Evolutionary conservation across 306 rosid genomes (phyloP).

Genomic region (Vigna reflexopilosa): DNA sequence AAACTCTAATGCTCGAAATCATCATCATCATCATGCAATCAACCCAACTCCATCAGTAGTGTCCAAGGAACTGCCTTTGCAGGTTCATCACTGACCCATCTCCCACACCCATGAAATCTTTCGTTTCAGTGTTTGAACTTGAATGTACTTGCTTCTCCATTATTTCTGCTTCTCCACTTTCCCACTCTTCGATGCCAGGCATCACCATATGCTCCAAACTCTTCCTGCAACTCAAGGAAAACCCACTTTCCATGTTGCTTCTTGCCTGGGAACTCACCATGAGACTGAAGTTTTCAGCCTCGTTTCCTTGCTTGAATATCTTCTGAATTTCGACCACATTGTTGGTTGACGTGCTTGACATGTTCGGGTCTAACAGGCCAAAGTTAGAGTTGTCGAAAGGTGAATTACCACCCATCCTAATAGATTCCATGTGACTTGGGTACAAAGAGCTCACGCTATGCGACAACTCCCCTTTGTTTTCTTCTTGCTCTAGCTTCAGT

Average conservation of each 20-base stretch:
- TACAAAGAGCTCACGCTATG: slow-evolving; percentile 54
- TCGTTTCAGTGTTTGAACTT: slow-evolving; percentile 49
- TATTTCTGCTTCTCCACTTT: neutral
- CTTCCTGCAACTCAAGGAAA: neutral
- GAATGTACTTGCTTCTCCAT: neutral
- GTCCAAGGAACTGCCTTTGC: slow-evolving; percentile 49
- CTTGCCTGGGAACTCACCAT: slow-evolving; percentile 14
- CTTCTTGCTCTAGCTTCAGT: slow-evolving; percentile 60
- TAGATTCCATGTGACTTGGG: slow-evolving; percentile 67
- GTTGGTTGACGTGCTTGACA: neutral
- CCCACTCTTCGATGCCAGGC: slow-evolving; percentile 14
- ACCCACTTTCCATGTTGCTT: slow-evolving; percentile 13
- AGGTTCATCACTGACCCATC: slow-evolving; percentile 48
- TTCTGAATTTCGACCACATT: slow-evolving; percentile 31
- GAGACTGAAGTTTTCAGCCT: slow-evolving; percentile 41
- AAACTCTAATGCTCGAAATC: neutral
- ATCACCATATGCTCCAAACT: slow-evolving; percentile 1
- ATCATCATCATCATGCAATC: slow-evolving; percentile 6
- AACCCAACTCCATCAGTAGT: slow-evolving; percentile 44
- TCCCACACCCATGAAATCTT: slow-evolving; percentile 91
- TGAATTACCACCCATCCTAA: slow-evolving; percentile 22
- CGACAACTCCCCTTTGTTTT: slow-evolving; percentile 55
- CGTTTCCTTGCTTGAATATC: slow-evolving; percentile 37
- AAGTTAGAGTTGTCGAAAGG: slow-evolving; percentile 44
- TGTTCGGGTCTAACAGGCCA: slow-evolving; percentile 43